phyloP scores from a whole-genome alignment of 371 early-diverging fungal species.

The Mortierella sp. region DNA sequence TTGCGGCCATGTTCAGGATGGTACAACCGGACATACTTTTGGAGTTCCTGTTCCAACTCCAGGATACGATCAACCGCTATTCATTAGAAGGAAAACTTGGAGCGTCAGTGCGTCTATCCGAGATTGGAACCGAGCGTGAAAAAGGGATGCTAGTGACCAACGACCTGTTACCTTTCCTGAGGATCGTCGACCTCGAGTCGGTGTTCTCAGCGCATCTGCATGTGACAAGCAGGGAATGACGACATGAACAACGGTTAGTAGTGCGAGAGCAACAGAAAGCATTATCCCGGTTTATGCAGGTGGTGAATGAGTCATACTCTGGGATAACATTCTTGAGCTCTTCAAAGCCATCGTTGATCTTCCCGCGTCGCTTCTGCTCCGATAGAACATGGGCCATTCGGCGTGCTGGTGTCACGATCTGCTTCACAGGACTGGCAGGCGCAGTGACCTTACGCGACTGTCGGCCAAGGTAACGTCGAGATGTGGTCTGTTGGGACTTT shows the following conservation, averaged over 20 bases:
- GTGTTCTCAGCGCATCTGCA: slow-evolving; percentile 43
- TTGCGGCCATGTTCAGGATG: too few relatives aligned
- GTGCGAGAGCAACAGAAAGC: too few relatives aligned
- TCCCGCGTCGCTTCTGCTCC: slow-evolving; percentile 57
- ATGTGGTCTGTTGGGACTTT: slow-evolving; percentile 25
- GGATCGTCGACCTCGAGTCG: slow-evolving; percentile 45
- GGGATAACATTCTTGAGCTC: slow-evolving; percentile 56
- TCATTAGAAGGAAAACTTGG: neutral
- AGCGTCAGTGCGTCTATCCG: too few relatives aligned
- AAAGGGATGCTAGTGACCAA: too few relatives aligned
- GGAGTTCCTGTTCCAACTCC: slow-evolving; percentile 22
- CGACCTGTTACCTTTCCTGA: slow-evolving; percentile 34
- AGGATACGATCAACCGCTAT: slow-evolving; percentile 34
- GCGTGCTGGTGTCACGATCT: slow-evolving; percentile 38
- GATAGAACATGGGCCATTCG: slow-evolving; percentile 56
- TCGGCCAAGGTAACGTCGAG: slow-evolving; percentile 43
- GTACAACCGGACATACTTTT: slow-evolving; percentile 1
- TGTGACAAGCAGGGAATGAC: neutral
- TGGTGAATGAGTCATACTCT: slow-evolving; percentile 17
- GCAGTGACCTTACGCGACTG: slow-evolving; percentile 22
- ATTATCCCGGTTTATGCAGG: neutral
- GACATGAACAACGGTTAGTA: too few relatives aligned
- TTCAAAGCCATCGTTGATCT: slow-evolving; percentile 59
- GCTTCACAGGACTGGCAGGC: slow-evolving; percentile 20
- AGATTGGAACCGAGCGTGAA: too few relatives aligned